Base-by-base conservation (phyloP, 306 rosid genomes). In the Erythrophleum fordii region DNA sequence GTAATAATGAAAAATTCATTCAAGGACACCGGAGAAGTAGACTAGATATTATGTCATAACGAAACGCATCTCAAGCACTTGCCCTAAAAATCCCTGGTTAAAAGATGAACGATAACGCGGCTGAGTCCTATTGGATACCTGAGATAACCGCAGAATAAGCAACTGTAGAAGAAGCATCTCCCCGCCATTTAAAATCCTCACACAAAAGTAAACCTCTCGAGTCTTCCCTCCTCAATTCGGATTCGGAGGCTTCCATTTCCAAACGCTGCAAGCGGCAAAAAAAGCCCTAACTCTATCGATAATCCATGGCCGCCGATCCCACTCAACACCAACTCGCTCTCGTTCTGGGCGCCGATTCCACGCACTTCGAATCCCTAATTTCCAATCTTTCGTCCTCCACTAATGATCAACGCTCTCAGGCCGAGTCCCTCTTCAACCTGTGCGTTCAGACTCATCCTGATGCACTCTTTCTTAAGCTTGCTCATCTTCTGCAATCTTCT, bases 381-480 rank as follows among this genome's bases (percentile, higher is more conserved):
- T 55, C 89, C 0, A 88, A 62, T 52, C 88, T 91, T 6, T 86
- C 82, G 87, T 91, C 95, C 2, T 46, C 91, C 5, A 51, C 72
- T 17, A 91, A 91, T 86, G 89, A 87, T 3, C 91, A 84, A 1
- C 93, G 93, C 1, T 72, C 93, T 0, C 86, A 84, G 68, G 93
- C 95, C 4, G 95, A 91, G 77, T 46, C 86, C 0, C 77, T 91
- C 53, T 91, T 91, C 91, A 89, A 91, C 58, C 88, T 88, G 18
- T 91, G 89, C 84, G 86, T 87, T 60, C 91, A 91, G 51, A 6
- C 85, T 31, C 84, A 88, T 5, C 91, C 93, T 0, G 93, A 91
- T 10, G 46, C 90, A 23, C 85, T 91, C 16, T 69, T 71, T 0
- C 81, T 89, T 17, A 81, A 82, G 28, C 91, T 91, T 1, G 77